Evolutionary conservation across 23 red algal species (phyloP).

Genomic region (Cyanidioschyzon merolae): DNA sequence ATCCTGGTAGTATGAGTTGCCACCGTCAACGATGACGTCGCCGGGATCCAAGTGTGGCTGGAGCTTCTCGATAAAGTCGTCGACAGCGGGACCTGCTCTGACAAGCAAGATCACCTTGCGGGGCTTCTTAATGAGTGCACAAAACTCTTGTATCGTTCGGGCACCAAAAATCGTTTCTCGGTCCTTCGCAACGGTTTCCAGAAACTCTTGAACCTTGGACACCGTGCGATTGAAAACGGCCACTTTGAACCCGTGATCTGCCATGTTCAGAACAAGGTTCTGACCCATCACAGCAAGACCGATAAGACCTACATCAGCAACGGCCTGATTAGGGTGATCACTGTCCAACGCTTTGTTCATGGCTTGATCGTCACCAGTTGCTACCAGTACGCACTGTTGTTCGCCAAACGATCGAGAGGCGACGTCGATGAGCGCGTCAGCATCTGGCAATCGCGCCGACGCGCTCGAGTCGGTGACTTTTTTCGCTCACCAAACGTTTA

Average conservation of each 20-base stretch:
- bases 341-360: no score
- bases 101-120: slow-evolving; percentile 92
- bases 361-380: no score
- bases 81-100: slow-evolving; percentile 78
- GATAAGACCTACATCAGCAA: slow-evolving; percentile 52
- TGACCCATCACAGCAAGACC: slow-evolving; percentile 98
- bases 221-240: slow-evolving; percentile 68
- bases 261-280: slow-evolving; percentile 90
- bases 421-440: no score
- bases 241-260: slow-evolving; percentile 76
- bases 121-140: slow-evolving; percentile 34
- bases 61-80: slow-evolving; percentile 56
- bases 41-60: slow-evolving; percentile 61
- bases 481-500: no score
- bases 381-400: no score
- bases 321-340: not conserved
- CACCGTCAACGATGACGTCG: slow-evolving; percentile 95
- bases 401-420: no score
- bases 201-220: slow-evolving; percentile 49
- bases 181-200: slow-evolving; percentile 18
- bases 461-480: no score
- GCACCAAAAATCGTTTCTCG: slow-evolving; percentile 32
- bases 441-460: no score
- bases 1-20: slow-evolving; percentile 84
- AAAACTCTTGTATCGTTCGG: slow-evolving; percentile 51